Evolutionary conservation across 192 early-diverging fungal genomes (phyloP).

Genomic region (Coemansia aciculifera): DNA sequence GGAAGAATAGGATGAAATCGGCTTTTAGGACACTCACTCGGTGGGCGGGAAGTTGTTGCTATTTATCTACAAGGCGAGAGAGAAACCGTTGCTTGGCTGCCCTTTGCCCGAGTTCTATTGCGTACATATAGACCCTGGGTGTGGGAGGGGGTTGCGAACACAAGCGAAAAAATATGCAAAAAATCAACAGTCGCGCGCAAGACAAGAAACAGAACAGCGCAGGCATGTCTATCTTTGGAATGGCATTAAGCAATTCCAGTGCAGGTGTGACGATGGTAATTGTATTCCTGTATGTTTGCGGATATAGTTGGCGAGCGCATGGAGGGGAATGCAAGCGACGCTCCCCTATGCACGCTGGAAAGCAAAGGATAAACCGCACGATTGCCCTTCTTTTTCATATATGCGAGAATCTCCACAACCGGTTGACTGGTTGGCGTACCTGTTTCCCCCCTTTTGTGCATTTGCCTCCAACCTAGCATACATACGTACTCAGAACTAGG

Average conservation of each 20-base stretch:
- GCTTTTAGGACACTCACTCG: not conserved
- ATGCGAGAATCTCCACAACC: not conserved
- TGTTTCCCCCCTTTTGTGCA: not conserved
- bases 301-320: constrained; percentile 6
- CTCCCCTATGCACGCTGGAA: not conserved
- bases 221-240: constrained; percentile 9
- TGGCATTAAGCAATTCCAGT: not conserved
- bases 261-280: not conserved
- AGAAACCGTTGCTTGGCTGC: not conserved
- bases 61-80: constrained; percentile 3
- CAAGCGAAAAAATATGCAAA: not conserved
- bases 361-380: constrained; percentile 2
- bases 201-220: not conserved
- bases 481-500: not conserved
- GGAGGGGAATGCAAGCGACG: not conserved
- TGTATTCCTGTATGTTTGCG: not conserved
- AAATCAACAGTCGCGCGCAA: constrained; percentile 2
- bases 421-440: not conserved
- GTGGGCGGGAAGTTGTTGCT: not conserved
- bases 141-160: not conserved
- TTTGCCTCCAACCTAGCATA: not conserved
- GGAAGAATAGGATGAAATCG: not conserved
- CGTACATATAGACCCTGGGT: not conserved
- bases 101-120: constrained; percentile 2
- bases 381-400: not conserved